A percentile compares a stretch with the other conserved stretches of the same genome.
phyloP scores from a whole-genome alignment of 2,329 filamentous ascomycete genomes.

The Claviceps sorghi region DNA sequence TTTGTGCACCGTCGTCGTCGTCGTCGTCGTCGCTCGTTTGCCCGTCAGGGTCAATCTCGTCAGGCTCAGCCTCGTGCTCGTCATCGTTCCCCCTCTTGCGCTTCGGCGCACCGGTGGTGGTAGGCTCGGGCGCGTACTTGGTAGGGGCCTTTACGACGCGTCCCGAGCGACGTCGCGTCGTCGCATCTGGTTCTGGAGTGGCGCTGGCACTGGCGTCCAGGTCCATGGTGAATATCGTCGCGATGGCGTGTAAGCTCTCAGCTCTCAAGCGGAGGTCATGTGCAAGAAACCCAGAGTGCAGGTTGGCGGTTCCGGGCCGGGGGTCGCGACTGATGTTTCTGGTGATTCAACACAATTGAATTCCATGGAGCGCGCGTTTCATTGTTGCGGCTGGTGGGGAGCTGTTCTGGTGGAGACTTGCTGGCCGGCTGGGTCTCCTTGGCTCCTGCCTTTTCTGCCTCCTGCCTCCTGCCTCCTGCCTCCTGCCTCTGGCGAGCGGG shows the following conservation, averaged over 20 bases:
- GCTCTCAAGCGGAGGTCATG: slow-evolving; percentile 8
- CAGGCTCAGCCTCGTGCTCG: slow-evolving; percentile 33
- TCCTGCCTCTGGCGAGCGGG: background rate
- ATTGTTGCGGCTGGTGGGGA: slow-evolving; percentile 5
- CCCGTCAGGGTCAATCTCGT: slow-evolving; percentile 32
- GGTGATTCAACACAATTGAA: background rate
- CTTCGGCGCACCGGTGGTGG: slow-evolving; percentile 30
- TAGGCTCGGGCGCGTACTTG: slow-evolving; percentile 41
- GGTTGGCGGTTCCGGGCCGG: background rate
- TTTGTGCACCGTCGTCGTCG: slow-evolving; percentile 27
- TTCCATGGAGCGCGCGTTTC: slow-evolving; percentile 2
- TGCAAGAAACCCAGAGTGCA: slow-evolving; percentile 5
- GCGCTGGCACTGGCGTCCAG: slow-evolving; percentile 6
- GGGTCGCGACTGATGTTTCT: slow-evolving; percentile 5
- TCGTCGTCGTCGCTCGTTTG: slow-evolving; percentile 26
- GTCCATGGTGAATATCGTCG: slow-evolving; percentile 9
- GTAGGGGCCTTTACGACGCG: slow-evolving; percentile 47
- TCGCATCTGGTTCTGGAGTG: slow-evolving; percentile 31
- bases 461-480: background rate
- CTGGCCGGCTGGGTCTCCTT: background rate
- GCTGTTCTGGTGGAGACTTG: background rate
- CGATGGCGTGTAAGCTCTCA: slow-evolving; percentile 5
- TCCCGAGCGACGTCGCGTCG: slow-evolving; percentile 51
- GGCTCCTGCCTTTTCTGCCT: background rate
- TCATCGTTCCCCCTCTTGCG: slow-evolving; percentile 41